Evolutionary conservation across 2,329 filamentous ascomycete species (phyloP), one percentile per base, ranked within the genome.

Genomic region (Lasiodiplodia theobromae): DNA sequence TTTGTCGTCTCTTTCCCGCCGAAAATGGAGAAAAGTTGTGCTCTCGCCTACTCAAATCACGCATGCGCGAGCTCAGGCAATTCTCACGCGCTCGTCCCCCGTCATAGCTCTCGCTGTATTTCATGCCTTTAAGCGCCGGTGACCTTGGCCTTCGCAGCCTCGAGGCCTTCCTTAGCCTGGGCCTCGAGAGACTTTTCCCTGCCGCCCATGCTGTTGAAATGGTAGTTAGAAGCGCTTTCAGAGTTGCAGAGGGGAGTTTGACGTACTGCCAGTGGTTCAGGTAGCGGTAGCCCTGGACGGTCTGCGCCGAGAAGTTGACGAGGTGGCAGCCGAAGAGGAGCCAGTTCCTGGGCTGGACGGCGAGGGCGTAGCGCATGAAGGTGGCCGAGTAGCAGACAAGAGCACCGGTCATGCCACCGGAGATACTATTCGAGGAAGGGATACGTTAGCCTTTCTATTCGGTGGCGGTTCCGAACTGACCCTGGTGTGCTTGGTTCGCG

Each of bases 281-380:
- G 75, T 87, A 91, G 67, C 88, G 82, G 80, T 89, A 89, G 23
- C 83, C 87, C 77, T 91, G 88, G 38, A 85, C 86, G 54, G 82
- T 72, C 78, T 91, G 88, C 56, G 87, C 86, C 71, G 79, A 80
- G 79, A 88, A 90, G 81, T 91, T 91, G 80, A 89, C 84, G 70
- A 87, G 80, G 79, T 91, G 88, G 82, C 88, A 90, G 72, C 86
- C 88, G 78, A 91, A 90, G 68, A 91, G 86, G 71, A 91, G 87
- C 82, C 89, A 90, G 82, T 91, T 91, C 74, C 83, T 83, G 51
- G 88, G 88, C 18, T 82, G 82, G 68, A 91, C 87, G 70, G 88
- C 88, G 71, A 91, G 77, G 69, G 88, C 81, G 81, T 90, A 91
- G 77, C 88, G 88, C 87, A 89, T 89, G 82, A 91, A 91, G 69